A percentile compares a stretch with the other conserved stretches of the same genome.
Conservation (phyloP, 2,329 filamentous ascomycete species). For the Bipolaris gigantea region DNA sequence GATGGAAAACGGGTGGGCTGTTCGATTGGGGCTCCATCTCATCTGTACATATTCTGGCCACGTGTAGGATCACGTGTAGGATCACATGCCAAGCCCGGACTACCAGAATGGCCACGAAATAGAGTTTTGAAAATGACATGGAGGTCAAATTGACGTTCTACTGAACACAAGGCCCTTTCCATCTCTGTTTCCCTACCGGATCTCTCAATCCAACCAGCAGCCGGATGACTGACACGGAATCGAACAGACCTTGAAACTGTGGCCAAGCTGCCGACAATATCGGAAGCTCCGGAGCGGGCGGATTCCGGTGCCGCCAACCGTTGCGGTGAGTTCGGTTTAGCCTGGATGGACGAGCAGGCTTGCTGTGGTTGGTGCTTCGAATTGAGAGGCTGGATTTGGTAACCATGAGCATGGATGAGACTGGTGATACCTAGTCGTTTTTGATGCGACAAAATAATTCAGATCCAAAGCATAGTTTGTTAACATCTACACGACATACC, state of each 20-base stretch:
- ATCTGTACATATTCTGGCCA: no score
- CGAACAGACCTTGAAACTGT: background rate
- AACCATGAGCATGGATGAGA: background rate
- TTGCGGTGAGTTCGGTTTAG: background rate
- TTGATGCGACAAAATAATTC: background rate
- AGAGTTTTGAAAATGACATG: no score
- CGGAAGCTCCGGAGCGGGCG: background rate
- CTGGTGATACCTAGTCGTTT: background rate
- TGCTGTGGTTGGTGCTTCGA: background rate
- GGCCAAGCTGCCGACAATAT: background rate
- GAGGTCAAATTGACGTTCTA: no score
- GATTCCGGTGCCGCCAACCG: background rate
- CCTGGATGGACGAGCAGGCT: background rate
- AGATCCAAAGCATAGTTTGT: background rate
- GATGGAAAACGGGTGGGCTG: no score
- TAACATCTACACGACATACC: background rate
- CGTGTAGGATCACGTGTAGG: no score
- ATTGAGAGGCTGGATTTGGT: background rate
- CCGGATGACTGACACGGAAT: no score
- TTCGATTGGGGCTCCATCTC: no score
- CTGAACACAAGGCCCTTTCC: no score
- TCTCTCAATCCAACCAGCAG: no score
- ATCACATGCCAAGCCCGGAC: no score
- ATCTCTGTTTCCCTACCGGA: no score
- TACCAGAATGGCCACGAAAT: no score